A percentile compares a stretch with the other conserved stretches of the same genome.
Conservation (phyloP, 768 basidiomycete genomes). For the Xerocomellus amylosporus region DNA sequence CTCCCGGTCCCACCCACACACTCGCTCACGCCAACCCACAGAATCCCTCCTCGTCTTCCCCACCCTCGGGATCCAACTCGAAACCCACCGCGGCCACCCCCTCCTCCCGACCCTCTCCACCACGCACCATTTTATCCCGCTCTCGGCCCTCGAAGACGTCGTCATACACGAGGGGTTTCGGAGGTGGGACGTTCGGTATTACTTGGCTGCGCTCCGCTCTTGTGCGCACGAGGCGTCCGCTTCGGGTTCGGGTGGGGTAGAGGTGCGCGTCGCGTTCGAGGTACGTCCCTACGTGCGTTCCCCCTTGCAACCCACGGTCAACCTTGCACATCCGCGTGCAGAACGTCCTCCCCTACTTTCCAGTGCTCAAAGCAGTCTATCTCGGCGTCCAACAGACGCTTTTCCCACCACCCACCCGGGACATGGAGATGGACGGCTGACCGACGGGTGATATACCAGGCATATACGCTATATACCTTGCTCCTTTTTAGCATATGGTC, state of each 20-base stretch:
- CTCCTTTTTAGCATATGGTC: neutral
- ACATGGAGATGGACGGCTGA: neutral
- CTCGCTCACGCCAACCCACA: slow-evolving; percentile 26
- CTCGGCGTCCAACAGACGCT: slow-evolving; percentile 51
- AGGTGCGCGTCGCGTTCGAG: slow-evolving; percentile 57
- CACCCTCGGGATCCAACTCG: slow-evolving; percentile 69
- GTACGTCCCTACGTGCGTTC: slow-evolving; percentile 33
- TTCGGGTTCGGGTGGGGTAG: slow-evolving; percentile 17
- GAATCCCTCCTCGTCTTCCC: slow-evolving; percentile 71
- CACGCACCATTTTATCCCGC: slow-evolving; percentile 58
- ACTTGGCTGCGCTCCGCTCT: slow-evolving; percentile 47
- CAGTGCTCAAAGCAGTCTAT: slow-evolving; percentile 58
- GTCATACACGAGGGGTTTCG: slow-evolving; percentile 72
- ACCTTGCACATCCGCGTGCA: too few species aligned
- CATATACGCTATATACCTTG: neutral
- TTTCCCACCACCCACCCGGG: slow-evolving; percentile 12
- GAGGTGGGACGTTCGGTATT: slow-evolving; percentile 72
- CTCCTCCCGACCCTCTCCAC: slow-evolving; percentile 28
- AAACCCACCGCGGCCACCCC: slow-evolving; percentile 62
- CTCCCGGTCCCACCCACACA: too few species aligned
- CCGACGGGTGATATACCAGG: neutral
- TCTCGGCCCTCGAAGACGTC: slow-evolving; percentile 52
- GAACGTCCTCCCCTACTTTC: slow-evolving; percentile 64
- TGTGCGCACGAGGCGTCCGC: neutral
- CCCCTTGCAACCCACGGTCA: too few species aligned